Base-by-base conservation (phyloP, 2,329 filamentous ascomycete species). In the Epichloe bromicola region DNA sequence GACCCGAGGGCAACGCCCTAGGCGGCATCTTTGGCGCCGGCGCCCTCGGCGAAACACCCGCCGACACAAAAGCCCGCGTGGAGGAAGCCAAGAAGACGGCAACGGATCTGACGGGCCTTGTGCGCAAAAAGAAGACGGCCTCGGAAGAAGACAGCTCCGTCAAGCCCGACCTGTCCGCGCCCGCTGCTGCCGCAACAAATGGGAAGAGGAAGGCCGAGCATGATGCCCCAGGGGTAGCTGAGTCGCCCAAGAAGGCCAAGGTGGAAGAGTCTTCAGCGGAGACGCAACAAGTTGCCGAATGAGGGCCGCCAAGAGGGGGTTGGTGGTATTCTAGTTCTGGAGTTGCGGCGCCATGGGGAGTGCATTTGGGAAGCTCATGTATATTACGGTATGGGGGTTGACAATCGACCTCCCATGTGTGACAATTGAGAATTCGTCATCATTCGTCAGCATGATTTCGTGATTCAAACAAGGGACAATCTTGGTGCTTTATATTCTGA, bases 41-140 rank as follows among this genome's bases (percentile, higher is more conserved):
- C 19, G 73, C 80, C 41, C 65, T 84, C 4, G 83, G 83, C 52
- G 79, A 83, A 61, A 76, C 79, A 37, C 71, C 79, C 3, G 73
- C 72, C 1, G 74, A 82, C 51, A 77, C 80, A 48, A 74, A 80
- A 56, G 81, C 80, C 23, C 75, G 79, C 56, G 72, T 88, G 44
- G 80, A 85, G 44, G 83, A 89, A 62, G 86, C 83, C 30, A 86
- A 82, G 59, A 84, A 83, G 68, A 76, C 72, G 7, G 87, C 87
- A 6, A 88, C 78, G 15, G 86, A 93, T 61, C 70, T 94, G 14
- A 80, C 78, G 0, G 78, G 82, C n/a, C 71, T 91, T 44, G 83
- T 91, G 42, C 81, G 84, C 59, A 90, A 83, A 61, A 89, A 83
- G 62, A 81, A 80, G 66, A 6, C 11, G 8, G 59, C 63, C 55